Percentiles rank a stretch among this genome's conserved stretches.
These are phyloP conservation scores for Hericium coralloides DNA, from an alignment of 768 basidiomycete genomes.

Conservation along the genomic window DNA sequence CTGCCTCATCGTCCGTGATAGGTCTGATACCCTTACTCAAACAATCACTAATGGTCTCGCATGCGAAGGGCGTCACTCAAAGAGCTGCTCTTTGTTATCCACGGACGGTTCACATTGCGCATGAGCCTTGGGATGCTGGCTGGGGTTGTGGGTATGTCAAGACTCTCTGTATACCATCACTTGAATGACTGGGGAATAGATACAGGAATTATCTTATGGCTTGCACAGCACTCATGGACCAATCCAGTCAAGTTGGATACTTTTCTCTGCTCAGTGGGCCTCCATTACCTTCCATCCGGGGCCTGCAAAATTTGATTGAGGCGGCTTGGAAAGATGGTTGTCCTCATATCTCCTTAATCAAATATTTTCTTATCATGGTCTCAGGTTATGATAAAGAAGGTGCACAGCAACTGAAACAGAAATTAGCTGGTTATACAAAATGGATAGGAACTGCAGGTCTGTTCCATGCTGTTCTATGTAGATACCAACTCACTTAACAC, in stretches of 20 bases:
- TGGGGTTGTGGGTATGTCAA: neutral
- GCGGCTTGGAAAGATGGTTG: neutral
- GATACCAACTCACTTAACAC: too few relatives aligned
- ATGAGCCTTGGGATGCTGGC: neutral
- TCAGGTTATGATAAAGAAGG: conserved; percentile 69
- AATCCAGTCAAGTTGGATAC: conserved; percentile 40
- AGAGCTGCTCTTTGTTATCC: neutral
- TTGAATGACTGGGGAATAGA: conserved; percentile 53
- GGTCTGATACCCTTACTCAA: neutral
- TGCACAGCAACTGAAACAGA: conserved; percentile 43
- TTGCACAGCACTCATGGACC: conserved; percentile 61
- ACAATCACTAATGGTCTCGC: neutral
- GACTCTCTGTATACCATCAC: conserved; percentile 31
- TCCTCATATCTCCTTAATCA: neutral
- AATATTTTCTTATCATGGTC: neutral
- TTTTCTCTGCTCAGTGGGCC: neutral
- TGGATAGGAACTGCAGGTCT: conserved; percentile 80
- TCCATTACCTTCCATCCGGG: neutral
- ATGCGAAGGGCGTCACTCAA: neutral
- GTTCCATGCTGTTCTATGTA: neutral
- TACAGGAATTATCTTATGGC: conserved; percentile 80
- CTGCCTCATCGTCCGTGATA: neutral
- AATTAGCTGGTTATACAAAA: conserved; percentile 46
- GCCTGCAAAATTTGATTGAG: neutral
- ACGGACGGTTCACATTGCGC: neutral